Evolutionary conservation across 2,329 filamentous ascomycete genomes (phyloP).

Genomic region (Nemania sp.): DNA sequence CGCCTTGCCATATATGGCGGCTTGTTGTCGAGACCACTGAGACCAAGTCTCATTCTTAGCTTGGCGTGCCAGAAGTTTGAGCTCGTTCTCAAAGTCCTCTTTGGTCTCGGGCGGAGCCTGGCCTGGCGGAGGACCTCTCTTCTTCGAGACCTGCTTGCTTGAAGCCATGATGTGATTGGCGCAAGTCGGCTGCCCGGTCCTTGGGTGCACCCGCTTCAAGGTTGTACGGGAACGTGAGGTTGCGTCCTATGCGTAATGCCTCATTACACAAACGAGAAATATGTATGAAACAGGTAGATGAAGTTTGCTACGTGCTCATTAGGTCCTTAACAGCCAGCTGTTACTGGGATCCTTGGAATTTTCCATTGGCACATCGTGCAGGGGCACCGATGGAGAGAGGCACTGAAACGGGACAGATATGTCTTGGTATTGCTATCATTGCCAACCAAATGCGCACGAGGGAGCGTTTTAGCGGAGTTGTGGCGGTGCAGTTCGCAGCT

Average conservation of each 20-base stretch:
- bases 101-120: conserved; percentile 48
- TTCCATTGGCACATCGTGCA: conserved; percentile 1
- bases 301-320: background rate
- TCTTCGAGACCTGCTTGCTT: conserved; percentile 34
- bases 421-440: conserved; percentile 1
- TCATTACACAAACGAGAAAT: conserved; percentile 6
- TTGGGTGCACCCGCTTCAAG: too few relatives aligned
- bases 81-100: conserved; percentile 58
- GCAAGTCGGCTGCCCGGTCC: conserved; percentile 3
- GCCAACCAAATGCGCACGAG: conserved; percentile 16
- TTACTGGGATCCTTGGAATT: conserved; percentile 26
- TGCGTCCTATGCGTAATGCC: background rate
- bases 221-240: background rate
- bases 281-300: conserved; percentile 15
- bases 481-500: conserved; percentile 10
- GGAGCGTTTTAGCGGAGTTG: conserved; percentile 18
- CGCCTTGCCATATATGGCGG: conserved; percentile 47
- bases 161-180: conserved; percentile 33
- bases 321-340: conserved; percentile 40
- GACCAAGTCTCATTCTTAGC: conserved; percentile 39
- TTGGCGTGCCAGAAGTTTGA: conserved; percentile 51
- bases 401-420: conserved; percentile 22
- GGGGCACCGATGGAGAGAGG: conserved; percentile 18
- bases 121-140: conserved; percentile 34
- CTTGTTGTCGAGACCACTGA: conserved; percentile 44